A percentile compares a stretch with the other conserved stretches of the same genome.
Conservation (phyloP, 345 rosid genomes). For the Citrus sinensis region DVS_A1.0 CM039163.1:4004501-4005000, state of each 20-base stretch:
- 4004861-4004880: background rate
- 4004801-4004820: background rate
- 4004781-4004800: background rate
- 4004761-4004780: background rate
- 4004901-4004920: background rate
- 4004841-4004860: background rate
- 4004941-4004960: background rate
- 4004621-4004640: constrained; percentile 82
- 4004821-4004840: background rate
- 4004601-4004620: constrained; percentile 66
- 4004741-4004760: constrained; percentile 7
- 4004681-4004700: constrained; percentile 82
- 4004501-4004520: background rate
- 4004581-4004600: constrained; percentile 1
- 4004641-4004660: constrained; percentile 79
- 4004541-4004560: background rate
- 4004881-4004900: background rate
- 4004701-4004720: constrained; percentile 77
- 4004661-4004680: constrained; percentile 88
- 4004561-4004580: background rate
- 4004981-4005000: background rate
- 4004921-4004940: background rate
- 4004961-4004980: background rate
- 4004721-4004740: constrained; percentile 37
- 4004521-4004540: background rate